Base-by-base conservation (phyloP, 192 early-diverging fungal species). In the Backusella parvicylindrica region DNA sequence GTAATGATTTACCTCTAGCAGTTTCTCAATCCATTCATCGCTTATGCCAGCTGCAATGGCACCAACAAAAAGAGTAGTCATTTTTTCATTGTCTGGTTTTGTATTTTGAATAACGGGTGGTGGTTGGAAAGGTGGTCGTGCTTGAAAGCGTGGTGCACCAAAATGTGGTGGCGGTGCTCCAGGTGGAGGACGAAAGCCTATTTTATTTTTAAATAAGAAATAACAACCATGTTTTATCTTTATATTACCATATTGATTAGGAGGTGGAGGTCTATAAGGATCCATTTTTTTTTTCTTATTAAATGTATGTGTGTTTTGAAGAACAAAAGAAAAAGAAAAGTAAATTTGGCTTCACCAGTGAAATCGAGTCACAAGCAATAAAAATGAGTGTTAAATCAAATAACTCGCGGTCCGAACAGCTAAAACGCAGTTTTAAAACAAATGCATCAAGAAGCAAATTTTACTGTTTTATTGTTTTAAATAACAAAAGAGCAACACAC, bases 21-120 rank as follows among this genome's bases (percentile, higher is more conserved):
- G 71, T 60, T 83, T 79, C 70, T 91, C 88, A 73, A 94, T 91
- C 80, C 84, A 87, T 6, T 74, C 84, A 74, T 94, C 91, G 37
- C 77, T 84, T 12, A 93, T 84, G 1, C 92, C 93, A 18, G 91
- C 85, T 2, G 90, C 81, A 70, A 93, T 94, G 4, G 84, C 84
- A 33, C 88, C 89, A 60, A 94, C 87, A 76, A 91, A 94, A 8
- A 93, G 69, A 8, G 91, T 92, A 16, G 88, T 89, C 50, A 92
- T 79, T 74, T 91, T 93, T 28, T 91, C 89, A 63, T 60, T 73
- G 26, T 83, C 82, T n/a, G 67, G 68, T 0, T 70, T 66, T 16
- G 77, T 73, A 8, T 33, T 28, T 32, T 30, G 64, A 15, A 12
- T 32, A n/a, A 65, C 6, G 3, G 64, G 64, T 67, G 65, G 56